Evolutionary conservation across 371 early-diverging fungal genomes (phyloP), one percentile per base, ranked within the genome.

Genomic region (Choanephora cucurbitarum): DNA sequence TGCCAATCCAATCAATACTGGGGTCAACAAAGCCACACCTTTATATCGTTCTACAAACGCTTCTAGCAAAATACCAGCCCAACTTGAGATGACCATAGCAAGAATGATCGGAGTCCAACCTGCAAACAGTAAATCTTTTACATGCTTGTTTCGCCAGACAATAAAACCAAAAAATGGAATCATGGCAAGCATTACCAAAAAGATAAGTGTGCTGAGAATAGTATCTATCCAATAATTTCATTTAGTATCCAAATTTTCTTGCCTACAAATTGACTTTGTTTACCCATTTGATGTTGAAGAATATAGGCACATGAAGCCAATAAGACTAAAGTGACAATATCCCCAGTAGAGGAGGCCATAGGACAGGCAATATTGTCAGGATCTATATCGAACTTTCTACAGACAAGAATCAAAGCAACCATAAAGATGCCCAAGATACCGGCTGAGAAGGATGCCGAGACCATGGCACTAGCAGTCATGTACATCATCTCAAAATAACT

Each of bases 61-160:
- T 57, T 92, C 92, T 44, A 94, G 69, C 0, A 92, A 75, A 32
- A 93, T 66, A 23, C 95, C 95, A 11, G 91, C 90, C 31, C 91
- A 67, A 49, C 78, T 72, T 11, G 92, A 86, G 45, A 92, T 91
- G 4, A 84, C 68, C 81, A 92, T 89, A 15, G 94, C 91, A 6
- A 82, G 64, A 9, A 92, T 69, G 14, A 94, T 72, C 0, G 93
- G 88, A 0, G 81, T 72, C 91, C 92, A 94, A 10, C 93, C 94
- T 17, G 74, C 75, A 42, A 77, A 73, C 7, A 92, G 57, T 13
- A 90, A 74, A 33, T 83, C 79, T 9, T 80, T 70, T 15, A 89
- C 90, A 51, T 77, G 82, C 49, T 73, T 74, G 69, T 89, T 89
- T 2, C 59, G 49, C 59, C 82, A 77, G 5, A 83, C 85, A 41